Evolutionary conservation across 129 eudicot species (phyloP).

Genomic region (Escallonia rubra): DNA sequence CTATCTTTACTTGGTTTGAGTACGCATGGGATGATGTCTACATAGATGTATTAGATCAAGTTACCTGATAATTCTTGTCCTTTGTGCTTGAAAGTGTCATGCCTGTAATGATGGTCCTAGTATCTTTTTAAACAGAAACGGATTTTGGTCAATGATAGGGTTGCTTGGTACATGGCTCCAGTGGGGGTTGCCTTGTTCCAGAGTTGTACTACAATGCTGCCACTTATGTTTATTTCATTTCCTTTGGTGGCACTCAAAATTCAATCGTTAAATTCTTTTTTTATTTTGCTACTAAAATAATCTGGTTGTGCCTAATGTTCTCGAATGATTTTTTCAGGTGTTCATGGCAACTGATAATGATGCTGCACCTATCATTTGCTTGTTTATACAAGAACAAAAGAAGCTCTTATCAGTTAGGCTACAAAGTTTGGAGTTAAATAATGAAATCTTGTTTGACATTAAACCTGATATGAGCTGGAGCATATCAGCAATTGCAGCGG

Average conservation of each 20-base stretch:
- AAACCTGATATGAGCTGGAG: slow-evolving; percentile 95
- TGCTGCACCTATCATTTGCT: slow-evolving; percentile 72
- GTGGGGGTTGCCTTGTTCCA: slow-evolving; percentile 3
- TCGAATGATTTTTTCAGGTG: slow-evolving; percentile 41
- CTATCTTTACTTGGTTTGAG: too few species aligned
- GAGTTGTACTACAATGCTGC: slow-evolving; percentile 4
- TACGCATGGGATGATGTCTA: too few species aligned
- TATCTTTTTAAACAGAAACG: too few species aligned
- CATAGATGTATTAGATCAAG: too few species aligned
- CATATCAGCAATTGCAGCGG: slow-evolving; percentile 89
- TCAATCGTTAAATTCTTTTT: too few species aligned
- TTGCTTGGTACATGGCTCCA: not conserved
- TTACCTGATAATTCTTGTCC: too few species aligned
- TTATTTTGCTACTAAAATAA: too few species aligned
- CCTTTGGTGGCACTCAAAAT: too few species aligned
- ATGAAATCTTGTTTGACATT: slow-evolving; percentile 64
- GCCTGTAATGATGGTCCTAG: too few species aligned
- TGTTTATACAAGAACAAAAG: slow-evolving; percentile 94
- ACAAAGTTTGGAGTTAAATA: slow-evolving; percentile 64
- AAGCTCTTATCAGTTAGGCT: slow-evolving; percentile 65
- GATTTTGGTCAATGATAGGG: not conserved
- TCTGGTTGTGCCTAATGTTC: not conserved
- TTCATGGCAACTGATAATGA: slow-evolving; percentile 86
- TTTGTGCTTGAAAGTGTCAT: too few species aligned
- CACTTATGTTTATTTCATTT: too few species aligned